These are phyloP conservation scores for Bassia scoparia DNA, from an alignment of 148 eudicot genomes.

Conservation along the genomic window DNA sequence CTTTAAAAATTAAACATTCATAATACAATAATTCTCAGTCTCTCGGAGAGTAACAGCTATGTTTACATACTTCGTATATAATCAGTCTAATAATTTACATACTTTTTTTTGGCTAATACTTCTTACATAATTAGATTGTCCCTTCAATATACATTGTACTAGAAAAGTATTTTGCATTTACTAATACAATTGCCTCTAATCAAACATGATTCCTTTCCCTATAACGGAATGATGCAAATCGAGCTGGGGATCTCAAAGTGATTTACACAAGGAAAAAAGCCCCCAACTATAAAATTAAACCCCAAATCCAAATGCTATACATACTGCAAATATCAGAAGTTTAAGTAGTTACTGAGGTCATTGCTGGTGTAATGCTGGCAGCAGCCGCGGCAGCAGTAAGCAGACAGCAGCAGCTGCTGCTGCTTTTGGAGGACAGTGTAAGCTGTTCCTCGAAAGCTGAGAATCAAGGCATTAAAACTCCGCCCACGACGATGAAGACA, in stretches of 20 bases:
- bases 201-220: background rate
- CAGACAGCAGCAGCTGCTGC: no score
- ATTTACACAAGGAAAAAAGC: constrained; percentile 3
- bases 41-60: no score
- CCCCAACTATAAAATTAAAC: constrained; percentile 1
- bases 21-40: no score
- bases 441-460: constrained; percentile 39
- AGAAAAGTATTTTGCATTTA: background rate
- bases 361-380: constrained; percentile 19
- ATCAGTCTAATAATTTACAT: background rate
- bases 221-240: background rate
- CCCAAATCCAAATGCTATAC: background rate
- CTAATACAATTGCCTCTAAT: background rate
- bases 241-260: background rate
- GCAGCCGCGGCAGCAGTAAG: no score
- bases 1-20: no score
- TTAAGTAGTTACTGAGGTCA: background rate
- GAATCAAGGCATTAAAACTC: constrained; percentile 48
- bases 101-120: no score
- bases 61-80: no score
- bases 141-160: background rate
- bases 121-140: background rate
- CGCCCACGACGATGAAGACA: constrained; percentile 43
- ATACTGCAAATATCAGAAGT: background rate
- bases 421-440: constrained; percentile 38